Conservation (phyloP, 768 basidiomycete genomes). For the Phanerochaete carnosa region DNA sequence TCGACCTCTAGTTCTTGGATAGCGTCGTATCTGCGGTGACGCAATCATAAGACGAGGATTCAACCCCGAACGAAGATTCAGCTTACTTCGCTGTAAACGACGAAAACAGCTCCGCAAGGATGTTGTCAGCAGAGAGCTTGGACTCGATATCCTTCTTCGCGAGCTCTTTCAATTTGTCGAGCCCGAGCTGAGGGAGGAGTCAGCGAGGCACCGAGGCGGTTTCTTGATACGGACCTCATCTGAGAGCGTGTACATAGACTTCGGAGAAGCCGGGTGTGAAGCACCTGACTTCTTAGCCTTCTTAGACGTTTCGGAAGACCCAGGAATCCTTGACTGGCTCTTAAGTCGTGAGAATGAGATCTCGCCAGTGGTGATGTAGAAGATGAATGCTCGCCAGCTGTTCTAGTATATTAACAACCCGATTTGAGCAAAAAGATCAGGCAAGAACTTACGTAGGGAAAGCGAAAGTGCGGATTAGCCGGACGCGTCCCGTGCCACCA, state of each 20-base stretch:
- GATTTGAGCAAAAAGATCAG: background rate
- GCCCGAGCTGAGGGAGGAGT: background rate
- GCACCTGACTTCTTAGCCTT: background rate
- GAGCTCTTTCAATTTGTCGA: constrained; percentile 5
- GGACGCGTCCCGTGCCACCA: background rate
- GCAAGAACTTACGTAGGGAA: background rate
- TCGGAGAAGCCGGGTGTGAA: constrained; percentile 19
- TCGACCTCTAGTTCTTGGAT: background rate
- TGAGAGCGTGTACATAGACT: constrained; percentile 24
- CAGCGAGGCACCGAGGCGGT: background rate
- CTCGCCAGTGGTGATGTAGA: constrained; percentile 14
- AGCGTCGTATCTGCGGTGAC: background rate
- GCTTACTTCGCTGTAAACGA: constrained; percentile 13
- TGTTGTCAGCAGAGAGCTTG: constrained; percentile 16
- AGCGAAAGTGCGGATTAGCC: background rate
- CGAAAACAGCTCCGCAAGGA: constrained; percentile 21
- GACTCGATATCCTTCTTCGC: constrained; percentile 14
- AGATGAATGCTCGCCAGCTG: constrained; percentile 16
- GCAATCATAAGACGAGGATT: background rate
- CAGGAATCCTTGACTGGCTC: background rate
- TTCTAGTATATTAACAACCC: background rate
- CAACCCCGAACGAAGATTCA: background rate
- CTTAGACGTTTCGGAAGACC: background rate
- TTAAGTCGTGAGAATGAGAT: constrained; percentile 13
- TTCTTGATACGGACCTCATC: constrained; percentile 11